Evolutionary conservation across 805 yeast genomes (phyloP), one percentile per base, ranked within the genome.

Genomic region (Schwanniomyces vanrijiae): DNA sequence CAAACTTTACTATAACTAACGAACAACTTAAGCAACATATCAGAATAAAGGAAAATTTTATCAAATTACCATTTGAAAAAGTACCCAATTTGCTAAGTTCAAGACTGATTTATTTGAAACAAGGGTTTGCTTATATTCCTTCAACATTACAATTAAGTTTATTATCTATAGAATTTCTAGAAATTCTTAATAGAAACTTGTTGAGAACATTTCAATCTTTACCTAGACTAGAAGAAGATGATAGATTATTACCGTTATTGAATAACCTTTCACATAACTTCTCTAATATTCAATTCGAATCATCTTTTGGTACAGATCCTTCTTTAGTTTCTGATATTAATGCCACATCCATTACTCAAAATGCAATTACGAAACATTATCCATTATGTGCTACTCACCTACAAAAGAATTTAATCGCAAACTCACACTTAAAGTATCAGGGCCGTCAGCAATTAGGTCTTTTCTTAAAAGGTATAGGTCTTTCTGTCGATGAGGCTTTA

Each of bases 151-250:
- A 90, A 64, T 68, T 86, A 49, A 82, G 83, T 46, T 68, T 92
- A 44, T 70, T 94, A 25, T 68, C 86, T 0, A 77, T 75, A 37
- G 96, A 90, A 61, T 92, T 85, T 62, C 70, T 81, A 29, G 76
- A 71, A 34, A 64, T 70, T 46, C 68, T 91, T 44, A 61, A 64
- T 2, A 61, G 65, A 14, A 80, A 82, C 18, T 71, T 94, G 53
- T 67, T 82, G 19, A 68, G 75, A 40, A 88, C 97, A 0, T 83
- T 90, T 56, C 87, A 86, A 60, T 78, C 87, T 18, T 69, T 90
- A 45, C 95, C 96, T 5, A 76, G 91, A 9, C 71, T 92, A 46
- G 96, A 90, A 60, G 98, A 92, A 69, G 97, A 90, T 60, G 95
- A 90, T 61, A 75, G 99, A 48, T 68, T 94, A 39, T 69, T 90